Conservation (phyloP, 441 rosid genomes). For the Hura crepitans region DNA sequence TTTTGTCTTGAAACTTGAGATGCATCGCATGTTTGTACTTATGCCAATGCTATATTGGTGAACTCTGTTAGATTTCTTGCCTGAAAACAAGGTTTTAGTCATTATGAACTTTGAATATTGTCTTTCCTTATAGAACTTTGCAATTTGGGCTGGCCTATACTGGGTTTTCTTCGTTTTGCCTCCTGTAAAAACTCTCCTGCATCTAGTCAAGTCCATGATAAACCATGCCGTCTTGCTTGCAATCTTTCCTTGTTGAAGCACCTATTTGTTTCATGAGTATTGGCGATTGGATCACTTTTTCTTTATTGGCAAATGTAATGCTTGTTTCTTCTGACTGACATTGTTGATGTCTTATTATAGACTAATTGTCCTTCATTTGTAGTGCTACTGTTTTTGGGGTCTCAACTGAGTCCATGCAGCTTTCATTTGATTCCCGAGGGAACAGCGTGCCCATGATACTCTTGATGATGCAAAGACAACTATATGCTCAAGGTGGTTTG, state of each 20-base stretch:
- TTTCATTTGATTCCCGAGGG: slow-evolving; percentile 75
- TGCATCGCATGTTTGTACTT: not conserved
- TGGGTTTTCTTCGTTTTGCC: not conserved
- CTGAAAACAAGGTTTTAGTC: not conserved
- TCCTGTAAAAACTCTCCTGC: not conserved
- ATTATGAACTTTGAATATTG: not conserved
- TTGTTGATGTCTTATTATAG: not conserved
- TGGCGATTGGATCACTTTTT: not conserved
- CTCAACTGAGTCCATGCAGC: slow-evolving; percentile 84
- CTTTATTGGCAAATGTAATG: not conserved
- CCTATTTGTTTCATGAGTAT: not conserved
- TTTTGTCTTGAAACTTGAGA: not conserved
- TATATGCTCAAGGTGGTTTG: slow-evolving; percentile 76
- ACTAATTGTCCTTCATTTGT: slow-evolving; percentile 19
- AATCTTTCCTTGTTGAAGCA: not conserved
- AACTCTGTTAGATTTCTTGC: not conserved
- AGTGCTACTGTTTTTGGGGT: slow-evolving; percentile 91
- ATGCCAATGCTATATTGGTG: not conserved
- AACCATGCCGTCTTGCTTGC: not conserved
- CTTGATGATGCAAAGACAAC: slow-evolving; percentile 66
- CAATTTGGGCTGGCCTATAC: no score
- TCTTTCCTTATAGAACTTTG: slow-evolving; percentile 3
- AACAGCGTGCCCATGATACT: slow-evolving; percentile 80
- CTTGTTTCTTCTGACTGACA: not conserved
- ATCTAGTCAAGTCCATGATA: not conserved